Evolutionary conservation across 495 filamentous ascomycete species (phyloP), one percentile per base, ranked within the genome.

Genomic region (Aspergillus sclerotiicarbonarius): DNA sequence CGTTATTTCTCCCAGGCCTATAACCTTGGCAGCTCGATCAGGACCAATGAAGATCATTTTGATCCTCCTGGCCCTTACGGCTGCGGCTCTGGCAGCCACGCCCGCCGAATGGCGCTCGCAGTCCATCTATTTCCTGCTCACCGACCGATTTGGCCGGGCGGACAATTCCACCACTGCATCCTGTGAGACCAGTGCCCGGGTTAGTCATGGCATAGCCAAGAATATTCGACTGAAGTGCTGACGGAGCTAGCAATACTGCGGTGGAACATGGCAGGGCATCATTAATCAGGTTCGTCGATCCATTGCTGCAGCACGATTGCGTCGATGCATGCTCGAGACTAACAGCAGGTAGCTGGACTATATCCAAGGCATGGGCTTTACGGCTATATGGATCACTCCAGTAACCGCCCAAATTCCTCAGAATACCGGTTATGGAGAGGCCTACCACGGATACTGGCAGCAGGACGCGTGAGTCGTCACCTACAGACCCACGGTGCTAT

Each of bases 321-420:
- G 12, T 16, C 8, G 33, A 32, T 31, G 21, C 43, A 15, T 30
- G 12, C 12, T 18, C 50, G 18, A 4, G 13, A 10, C 62, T 68
- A 35, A 71, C 19, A 1, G 21, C 20, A 20, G 5, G 75, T 67
- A 76, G 68, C 60, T 80, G 16, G 75, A 80, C 57, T 80, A 78
- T 45, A 78, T 93, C 65, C 81, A 90, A 63, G 77, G 78, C 54
- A 88, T 93, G 85, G 89, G 90, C 15, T 92, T 93, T 61, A 87
- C 87, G 39, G 88, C 89, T 20, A 80, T 92, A 47, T 93, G 90
- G 90, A 94, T 92, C 53, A 88, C 87, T 0, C 90, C 89, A 0
- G 76, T 93, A 12, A 88, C 87, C 16, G 71, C 76, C 39, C 82
- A 91, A 55, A 63, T 90, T 15, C 67, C 77, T 4, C 71, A 74